Conservation (phyloP, 1,284 basidiomycete species). For the Chondrostereum purpureum region DNA sequence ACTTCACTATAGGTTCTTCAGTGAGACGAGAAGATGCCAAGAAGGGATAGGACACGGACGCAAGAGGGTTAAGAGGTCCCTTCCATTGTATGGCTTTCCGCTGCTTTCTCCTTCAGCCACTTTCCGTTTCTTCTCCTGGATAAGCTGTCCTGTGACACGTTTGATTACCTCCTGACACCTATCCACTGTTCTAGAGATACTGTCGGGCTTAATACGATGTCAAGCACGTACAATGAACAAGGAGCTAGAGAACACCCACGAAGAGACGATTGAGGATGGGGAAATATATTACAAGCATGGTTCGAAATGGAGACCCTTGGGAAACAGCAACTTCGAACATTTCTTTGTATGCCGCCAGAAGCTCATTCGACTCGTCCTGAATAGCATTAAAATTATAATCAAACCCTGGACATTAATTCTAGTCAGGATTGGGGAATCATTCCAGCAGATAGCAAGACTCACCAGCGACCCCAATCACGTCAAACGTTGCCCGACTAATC, state of each 20-base stretch:
- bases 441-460: constrained; percentile 11
- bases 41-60: constrained; percentile 33
- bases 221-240: constrained; percentile 3
- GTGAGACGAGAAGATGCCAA: neutral
- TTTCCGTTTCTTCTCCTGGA: constrained; percentile 67
- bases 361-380: constrained; percentile 65
- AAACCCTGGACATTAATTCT: constrained; percentile 44
- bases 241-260: constrained; percentile 35
- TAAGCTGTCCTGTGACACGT: constrained; percentile 59
- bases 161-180: constrained; percentile 57
- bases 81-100: constrained; percentile 42
- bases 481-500: constrained; percentile 72
- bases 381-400: constrained; percentile 77
- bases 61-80: constrained; percentile 62
- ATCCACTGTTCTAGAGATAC: constrained; percentile 39
- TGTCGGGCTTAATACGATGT: constrained; percentile 42
- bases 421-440: too few relatives aligned
- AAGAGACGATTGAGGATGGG: constrained; percentile 52
- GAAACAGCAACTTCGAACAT: constrained; percentile 73
- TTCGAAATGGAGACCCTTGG: constrained; percentile 40
- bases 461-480: constrained; percentile 76
- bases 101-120: constrained; percentile 48
- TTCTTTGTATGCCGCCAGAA: constrained; percentile 71
- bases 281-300: constrained; percentile 51
- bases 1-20: constrained; percentile 48